Conservation (phyloP, 139 green algal genomes). For the Haematococcus lacustris region DNA sequence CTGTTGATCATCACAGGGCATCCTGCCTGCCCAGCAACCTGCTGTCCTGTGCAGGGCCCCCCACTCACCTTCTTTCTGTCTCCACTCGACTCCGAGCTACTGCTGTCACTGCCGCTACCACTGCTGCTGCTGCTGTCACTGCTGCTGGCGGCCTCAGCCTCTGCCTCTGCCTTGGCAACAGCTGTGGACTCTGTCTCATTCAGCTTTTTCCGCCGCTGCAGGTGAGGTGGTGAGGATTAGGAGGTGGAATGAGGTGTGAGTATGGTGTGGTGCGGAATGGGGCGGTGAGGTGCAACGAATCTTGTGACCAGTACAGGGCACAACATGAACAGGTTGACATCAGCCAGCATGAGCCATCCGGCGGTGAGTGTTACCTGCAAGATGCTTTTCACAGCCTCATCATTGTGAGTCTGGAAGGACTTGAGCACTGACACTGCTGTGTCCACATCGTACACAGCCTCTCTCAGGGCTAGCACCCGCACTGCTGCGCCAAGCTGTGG, state of each 20-base stretch:
- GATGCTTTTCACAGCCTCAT: slow-evolving; percentile 31
- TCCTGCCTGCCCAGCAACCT: too few species aligned
- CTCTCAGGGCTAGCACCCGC: slow-evolving; percentile 48
- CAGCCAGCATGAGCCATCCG: too few species aligned
- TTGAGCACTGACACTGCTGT: slow-evolving; percentile 49
- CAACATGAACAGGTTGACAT: too few species aligned
- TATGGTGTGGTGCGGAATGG: too few species aligned
- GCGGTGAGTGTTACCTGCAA: too few species aligned
- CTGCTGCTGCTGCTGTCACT: slow-evolving; percentile 6
- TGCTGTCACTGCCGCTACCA: not conserved
- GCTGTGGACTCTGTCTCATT: not conserved
- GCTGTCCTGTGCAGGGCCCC: too few species aligned
- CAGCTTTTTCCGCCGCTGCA: slow-evolving; percentile 10
- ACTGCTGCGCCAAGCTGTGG: slow-evolving; percentile 58
- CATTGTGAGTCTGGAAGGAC: slow-evolving; percentile 39
- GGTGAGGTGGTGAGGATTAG: too few species aligned
- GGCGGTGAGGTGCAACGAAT: too few species aligned
- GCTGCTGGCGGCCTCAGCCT: not conserved
- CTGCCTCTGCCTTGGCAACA: not conserved
- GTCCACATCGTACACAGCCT: slow-evolving; percentile 61
- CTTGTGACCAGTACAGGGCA: too few species aligned
- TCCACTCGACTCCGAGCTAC: not conserved
- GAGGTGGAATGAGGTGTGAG: too few species aligned
- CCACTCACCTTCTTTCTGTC: not conserved
- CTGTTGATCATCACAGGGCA: too few species aligned